phyloP scores from a whole-genome alignment of 83 land plant genomes.

The Diphasiastrum complanatum region DNA sequence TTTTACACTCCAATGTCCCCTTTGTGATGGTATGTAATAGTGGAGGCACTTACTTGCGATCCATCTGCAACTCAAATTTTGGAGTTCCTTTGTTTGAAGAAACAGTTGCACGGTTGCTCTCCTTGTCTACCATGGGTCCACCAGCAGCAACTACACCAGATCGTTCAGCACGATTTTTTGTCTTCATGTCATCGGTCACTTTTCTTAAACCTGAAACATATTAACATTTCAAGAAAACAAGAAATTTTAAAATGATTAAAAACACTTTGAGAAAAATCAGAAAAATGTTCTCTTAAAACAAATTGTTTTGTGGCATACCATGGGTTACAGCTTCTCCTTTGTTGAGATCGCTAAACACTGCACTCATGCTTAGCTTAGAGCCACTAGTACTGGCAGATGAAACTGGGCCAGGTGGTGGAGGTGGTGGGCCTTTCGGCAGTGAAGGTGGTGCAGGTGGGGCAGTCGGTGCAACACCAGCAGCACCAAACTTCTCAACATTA shows the following conservation, averaged over 20 bases:
- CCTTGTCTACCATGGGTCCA: slow-evolving; percentile 25
- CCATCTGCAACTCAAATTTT: slow-evolving; percentile 87
- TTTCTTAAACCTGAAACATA: slow-evolving; percentile 61
- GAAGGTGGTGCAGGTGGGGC: slow-evolving; percentile 35
- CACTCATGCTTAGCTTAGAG: slow-evolving; percentile 72
- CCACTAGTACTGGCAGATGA: slow-evolving; percentile 29
- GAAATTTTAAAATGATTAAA: neutral
- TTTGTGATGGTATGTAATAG: slow-evolving; percentile 1
- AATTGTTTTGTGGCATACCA: slow-evolving; percentile 37
- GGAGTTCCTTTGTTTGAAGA: slow-evolving; percentile 60
- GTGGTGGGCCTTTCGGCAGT: slow-evolving; percentile 42
- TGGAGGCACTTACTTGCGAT: slow-evolving; percentile 76
- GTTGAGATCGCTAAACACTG: slow-evolving; percentile 81
- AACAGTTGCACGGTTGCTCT: slow-evolving; percentile 19
- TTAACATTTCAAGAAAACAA: neutral
- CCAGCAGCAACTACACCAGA: slow-evolving; percentile 57
- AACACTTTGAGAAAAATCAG: neutral
- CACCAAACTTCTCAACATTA: slow-evolving; percentile 17
- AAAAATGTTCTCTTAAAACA: neutral
- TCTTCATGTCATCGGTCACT: slow-evolving; percentile 96
- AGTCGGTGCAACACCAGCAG: slow-evolving; percentile 11
- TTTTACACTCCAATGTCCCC: neutral
- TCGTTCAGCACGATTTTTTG: slow-evolving; percentile 80
- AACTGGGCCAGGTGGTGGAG: slow-evolving; percentile 64
- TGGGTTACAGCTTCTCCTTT: slow-evolving; percentile 70